A percentile compares a stretch with the other conserved stretches of the same genome.
Evolutionary conservation across 1,139 yeast genomes (phyloP).

Genomic region (Magnusiomyces suaveolens): DNA sequence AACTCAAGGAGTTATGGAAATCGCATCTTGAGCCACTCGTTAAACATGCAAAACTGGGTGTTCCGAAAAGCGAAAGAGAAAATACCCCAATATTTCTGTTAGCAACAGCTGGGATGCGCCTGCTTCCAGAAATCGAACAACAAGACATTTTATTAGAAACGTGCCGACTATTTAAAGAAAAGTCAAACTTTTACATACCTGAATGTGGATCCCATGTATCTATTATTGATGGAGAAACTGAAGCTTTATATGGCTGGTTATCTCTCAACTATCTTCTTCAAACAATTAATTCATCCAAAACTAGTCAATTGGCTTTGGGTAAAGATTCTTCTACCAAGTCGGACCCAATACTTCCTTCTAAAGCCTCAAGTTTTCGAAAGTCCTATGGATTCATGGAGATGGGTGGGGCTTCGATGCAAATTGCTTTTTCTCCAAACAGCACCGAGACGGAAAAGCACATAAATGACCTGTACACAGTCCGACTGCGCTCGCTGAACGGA

Average conservation of each 20-base stretch:
- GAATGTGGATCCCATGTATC: slow-evolving; percentile 45
- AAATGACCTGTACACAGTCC: slow-evolving; percentile 45
- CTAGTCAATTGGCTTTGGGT: too few relatives aligned
- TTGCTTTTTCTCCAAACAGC: slow-evolving; percentile 59
- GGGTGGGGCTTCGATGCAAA: slow-evolving; percentile 82
- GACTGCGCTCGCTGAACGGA: slow-evolving; percentile 38
- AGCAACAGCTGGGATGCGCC: slow-evolving; percentile 80
- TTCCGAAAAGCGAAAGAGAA: slow-evolving; percentile 54
- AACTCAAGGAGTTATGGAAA: slow-evolving; percentile 42
- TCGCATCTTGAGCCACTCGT: slow-evolving; percentile 51
- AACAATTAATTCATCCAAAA: slow-evolving; percentile 31
- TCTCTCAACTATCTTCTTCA: slow-evolving; percentile 58
- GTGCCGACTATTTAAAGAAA: slow-evolving; percentile 43
- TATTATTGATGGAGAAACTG: slow-evolving; percentile 64
- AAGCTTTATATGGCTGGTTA: slow-evolving; percentile 79
- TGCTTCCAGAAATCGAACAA: slow-evolving; percentile 51
- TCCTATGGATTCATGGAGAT: slow-evolving; percentile 66
- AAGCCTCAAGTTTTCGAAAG: too few relatives aligned
- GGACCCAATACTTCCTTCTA: too few relatives aligned
- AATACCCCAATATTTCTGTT: slow-evolving; percentile 70
- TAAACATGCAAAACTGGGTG: slow-evolving; percentile 44
- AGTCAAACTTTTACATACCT: slow-evolving; percentile 50
- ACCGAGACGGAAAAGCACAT: slow-evolving; percentile 47
- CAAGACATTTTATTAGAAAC: slow-evolving; percentile 40
- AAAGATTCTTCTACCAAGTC: too few relatives aligned